A percentile compares a stretch with the other conserved stretches of the same genome.
phyloP scores from a whole-genome alignment of 768 basidiomycete species.

The Termitomyces sp. region DNA sequence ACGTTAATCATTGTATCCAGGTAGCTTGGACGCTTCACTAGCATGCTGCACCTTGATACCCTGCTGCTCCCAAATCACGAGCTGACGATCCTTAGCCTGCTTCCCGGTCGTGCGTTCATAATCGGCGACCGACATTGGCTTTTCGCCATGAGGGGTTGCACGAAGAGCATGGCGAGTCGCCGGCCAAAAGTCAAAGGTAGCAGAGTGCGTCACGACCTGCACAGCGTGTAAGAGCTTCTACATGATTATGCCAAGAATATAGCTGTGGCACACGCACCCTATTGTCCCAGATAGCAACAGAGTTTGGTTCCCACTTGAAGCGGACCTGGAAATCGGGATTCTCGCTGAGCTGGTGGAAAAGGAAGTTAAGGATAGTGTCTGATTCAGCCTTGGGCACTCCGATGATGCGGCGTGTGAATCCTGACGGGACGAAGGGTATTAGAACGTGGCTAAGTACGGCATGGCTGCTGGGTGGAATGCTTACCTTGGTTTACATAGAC shows the following conservation, averaged over 20 bases:
- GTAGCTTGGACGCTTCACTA: slow-evolving; percentile 34
- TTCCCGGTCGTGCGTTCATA: slow-evolving; percentile 67
- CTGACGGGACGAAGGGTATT: slow-evolving; percentile 28
- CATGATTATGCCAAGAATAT: neutral
- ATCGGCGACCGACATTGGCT: slow-evolving; percentile 70
- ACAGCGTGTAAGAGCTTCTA: neutral
- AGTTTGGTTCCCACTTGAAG: slow-evolving; percentile 75
- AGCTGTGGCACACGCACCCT: slow-evolving; percentile 42
- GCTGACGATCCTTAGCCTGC: slow-evolving; percentile 68
- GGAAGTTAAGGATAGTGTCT: slow-evolving; percentile 66
- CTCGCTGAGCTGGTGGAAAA: slow-evolving; percentile 69
- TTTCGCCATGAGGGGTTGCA: slow-evolving; percentile 80
- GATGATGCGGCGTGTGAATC: slow-evolving; percentile 78
- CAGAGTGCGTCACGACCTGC: slow-evolving; percentile 73
- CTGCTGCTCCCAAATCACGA: slow-evolving; percentile 69
- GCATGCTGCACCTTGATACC: slow-evolving; percentile 45
- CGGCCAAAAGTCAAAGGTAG: slow-evolving; percentile 83
- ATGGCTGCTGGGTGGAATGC: neutral
- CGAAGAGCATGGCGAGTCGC: slow-evolving; percentile 75
- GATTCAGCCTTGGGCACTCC: slow-evolving; percentile 81
- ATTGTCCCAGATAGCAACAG: slow-evolving; percentile 87
- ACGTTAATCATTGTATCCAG: slow-evolving; percentile 62
- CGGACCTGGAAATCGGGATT: slow-evolving; percentile 76
- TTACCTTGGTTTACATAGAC: slow-evolving; percentile 77
- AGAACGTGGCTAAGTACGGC: neutral